Conservation (phyloP, 345 rosid genomes). For the Hibiscus tridactylites region DNA sequence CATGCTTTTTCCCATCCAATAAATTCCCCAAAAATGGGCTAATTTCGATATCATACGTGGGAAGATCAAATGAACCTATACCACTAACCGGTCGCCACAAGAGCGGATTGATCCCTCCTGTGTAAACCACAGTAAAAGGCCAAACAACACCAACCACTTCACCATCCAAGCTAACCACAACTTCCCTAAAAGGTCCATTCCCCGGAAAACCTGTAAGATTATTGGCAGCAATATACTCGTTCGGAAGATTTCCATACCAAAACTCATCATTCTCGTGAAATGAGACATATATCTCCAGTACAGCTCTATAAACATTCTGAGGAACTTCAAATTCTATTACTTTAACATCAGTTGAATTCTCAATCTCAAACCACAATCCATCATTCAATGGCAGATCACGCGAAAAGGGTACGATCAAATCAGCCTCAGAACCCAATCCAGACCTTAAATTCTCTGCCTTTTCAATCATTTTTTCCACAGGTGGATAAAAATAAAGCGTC, state of each 20-base stretch:
- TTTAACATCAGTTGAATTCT: conserved; percentile 33
- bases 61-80: conserved; percentile 76
- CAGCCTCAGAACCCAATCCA: conserved; percentile 43
- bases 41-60: conserved; percentile 73
- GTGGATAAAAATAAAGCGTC: conserved; percentile 57
- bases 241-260: conserved; percentile 68
- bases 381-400: conserved; percentile 53
- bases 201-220: conserved; percentile 40
- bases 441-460: conserved; percentile 9
- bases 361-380: conserved; percentile 82
- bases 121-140: conserved; percentile 86
- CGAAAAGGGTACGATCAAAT: conserved; percentile 73
- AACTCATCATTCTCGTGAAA: conserved; percentile 91
- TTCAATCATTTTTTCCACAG: conserved; percentile 9
- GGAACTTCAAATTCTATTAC: conserved; percentile 55
- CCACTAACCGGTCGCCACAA: conserved; percentile 80
- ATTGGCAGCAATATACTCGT: conserved; percentile 59
- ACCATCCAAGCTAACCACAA: conserved; percentile 61
- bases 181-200: conserved; percentile 93
- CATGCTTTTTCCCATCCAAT: conserved; percentile 59
- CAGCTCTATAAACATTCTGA: conserved; percentile 74
- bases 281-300: conserved; percentile 81
- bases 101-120: conserved; percentile 79
- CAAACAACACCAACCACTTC: conserved; percentile 63
- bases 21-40: conserved; percentile 60